Percentiles rank a stretch among this genome's conserved stretches.
Evolutionary conservation across 345 rosid genomes (phyloP).

Genomic region (Melastoma malabathricum): DNA sequence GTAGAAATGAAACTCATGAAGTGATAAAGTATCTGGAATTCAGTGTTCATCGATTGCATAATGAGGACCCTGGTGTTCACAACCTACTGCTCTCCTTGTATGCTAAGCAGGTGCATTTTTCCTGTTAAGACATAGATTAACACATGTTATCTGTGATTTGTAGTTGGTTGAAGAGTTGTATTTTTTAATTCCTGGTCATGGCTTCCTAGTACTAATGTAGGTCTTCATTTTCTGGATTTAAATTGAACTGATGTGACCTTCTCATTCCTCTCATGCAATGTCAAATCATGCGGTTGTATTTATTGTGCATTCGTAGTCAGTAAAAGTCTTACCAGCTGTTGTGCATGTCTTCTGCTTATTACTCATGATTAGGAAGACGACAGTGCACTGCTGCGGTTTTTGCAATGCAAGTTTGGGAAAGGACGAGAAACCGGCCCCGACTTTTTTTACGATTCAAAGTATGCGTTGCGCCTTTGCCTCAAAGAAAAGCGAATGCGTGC

Average conservation of each 20-base stretch:
- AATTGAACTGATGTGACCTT: conserved; percentile 3
- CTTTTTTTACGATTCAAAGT: conserved; percentile 94
- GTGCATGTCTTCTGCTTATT: conserved; percentile 7
- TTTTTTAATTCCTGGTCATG: not conserved
- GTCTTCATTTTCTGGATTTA: not conserved
- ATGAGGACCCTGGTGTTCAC: conserved; percentile 97
- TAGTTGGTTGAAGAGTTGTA: not conserved
- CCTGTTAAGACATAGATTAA: not conserved
- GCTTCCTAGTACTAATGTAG: too few relatives aligned
- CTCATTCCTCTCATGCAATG: too few relatives aligned
- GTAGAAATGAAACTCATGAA: conserved; percentile 98
- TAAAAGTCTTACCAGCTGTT: too few relatives aligned
- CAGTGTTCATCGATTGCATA: conserved; percentile 76
- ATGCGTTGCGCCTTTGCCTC: conserved; percentile 94
- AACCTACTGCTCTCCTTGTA: conserved; percentile 87
- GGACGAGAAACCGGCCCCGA: conserved; percentile 83
- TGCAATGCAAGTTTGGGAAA: conserved; percentile 95
- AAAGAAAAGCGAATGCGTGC: conserved; percentile 94
- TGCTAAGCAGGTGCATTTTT: conserved; percentile 70
- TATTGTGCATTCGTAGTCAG: too few relatives aligned
- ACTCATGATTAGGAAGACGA: conserved; percentile 69
- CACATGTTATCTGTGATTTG: not conserved
- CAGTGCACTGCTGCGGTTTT: conserved; percentile 75
- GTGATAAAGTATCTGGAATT: conserved; percentile 91
- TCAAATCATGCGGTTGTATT: too few relatives aligned